A percentile compares a stretch with the other conserved stretches of the same genome.
Conservation (phyloP, 1,284 basidiomycete genomes). For the Tetrapyrgos nigripes region DNA sequence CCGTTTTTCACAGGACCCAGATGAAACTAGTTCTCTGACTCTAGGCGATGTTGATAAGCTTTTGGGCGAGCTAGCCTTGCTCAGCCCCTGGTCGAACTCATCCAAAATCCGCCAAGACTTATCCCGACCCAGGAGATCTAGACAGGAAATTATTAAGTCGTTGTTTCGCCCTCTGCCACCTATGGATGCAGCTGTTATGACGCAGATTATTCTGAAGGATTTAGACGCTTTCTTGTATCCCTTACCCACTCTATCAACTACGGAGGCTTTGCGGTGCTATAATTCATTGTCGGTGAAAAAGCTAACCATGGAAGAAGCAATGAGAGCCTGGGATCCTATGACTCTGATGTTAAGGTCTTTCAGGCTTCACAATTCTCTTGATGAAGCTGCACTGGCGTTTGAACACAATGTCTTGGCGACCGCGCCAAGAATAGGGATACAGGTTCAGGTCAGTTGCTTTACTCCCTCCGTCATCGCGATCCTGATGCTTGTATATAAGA, state of each 20-base stretch:
- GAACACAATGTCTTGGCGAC: slow-evolving; percentile 40
- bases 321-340: slow-evolving; percentile 74
- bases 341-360: slow-evolving; percentile 62
- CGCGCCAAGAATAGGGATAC: slow-evolving; percentile 47
- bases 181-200: slow-evolving; percentile 66
- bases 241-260: slow-evolving; percentile 55
- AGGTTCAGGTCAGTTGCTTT: slow-evolving; percentile 54
- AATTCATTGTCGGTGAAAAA: slow-evolving; percentile 61
- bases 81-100: slow-evolving; percentile 64
- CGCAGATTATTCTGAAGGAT: slow-evolving; percentile 87
- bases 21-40: slow-evolving; percentile 41
- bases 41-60: slow-evolving; percentile 64
- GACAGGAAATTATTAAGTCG: slow-evolving; percentile 52
- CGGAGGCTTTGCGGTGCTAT: slow-evolving; percentile 53
- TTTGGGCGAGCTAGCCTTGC: slow-evolving; percentile 75
- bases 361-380: slow-evolving; percentile 59
- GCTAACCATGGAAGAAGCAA: slow-evolving; percentile 67
- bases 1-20: slow-evolving; percentile 15
- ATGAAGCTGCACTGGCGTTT: slow-evolving; percentile 60
- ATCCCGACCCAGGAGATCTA: slow-evolving; percentile 31
- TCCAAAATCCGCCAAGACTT: slow-evolving; percentile 39
- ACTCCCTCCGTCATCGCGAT: neutral
- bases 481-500: slow-evolving; percentile 44
- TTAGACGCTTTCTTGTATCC: slow-evolving; percentile 80
- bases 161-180: slow-evolving; percentile 65